These are phyloP conservation scores for Aspergillus bridgeri DNA, from an alignment of 495 filamentous ascomycete genomes.

Conservation along the genomic window DNA sequence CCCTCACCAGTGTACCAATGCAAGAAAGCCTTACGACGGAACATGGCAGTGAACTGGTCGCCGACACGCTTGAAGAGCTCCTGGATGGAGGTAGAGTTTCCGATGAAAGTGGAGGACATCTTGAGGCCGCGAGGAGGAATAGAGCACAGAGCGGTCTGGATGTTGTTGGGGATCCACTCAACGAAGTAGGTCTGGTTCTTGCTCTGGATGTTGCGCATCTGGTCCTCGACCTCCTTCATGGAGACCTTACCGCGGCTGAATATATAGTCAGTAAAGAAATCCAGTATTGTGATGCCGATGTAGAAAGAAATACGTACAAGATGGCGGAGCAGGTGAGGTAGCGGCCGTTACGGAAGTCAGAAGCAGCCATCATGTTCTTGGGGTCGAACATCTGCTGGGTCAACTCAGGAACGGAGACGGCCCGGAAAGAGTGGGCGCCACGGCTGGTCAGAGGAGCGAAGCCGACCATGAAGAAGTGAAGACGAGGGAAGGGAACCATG, in stretches of 20 bases:
- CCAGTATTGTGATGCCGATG: background rate
- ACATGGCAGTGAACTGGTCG: slow-evolving; percentile 99
- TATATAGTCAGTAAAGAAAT: background rate
- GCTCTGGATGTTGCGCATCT: slow-evolving; percentile 99
- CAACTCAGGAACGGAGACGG: slow-evolving; percentile 94
- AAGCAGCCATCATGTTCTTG: slow-evolving; percentile 99
- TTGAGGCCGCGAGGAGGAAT: slow-evolving; percentile 96
- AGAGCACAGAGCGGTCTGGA: slow-evolving; percentile 99
- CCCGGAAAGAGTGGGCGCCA: slow-evolving; percentile 92
- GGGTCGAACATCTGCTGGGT: slow-evolving; percentile 99
- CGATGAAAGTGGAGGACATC: slow-evolving; percentile 99
- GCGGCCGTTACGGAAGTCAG: slow-evolving; percentile 98
- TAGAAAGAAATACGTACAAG: slow-evolving; percentile 52
- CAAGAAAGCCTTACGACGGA: slow-evolving; percentile 99
- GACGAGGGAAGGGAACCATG: slow-evolving; percentile 99
- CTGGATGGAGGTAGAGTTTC: slow-evolving; percentile 99
- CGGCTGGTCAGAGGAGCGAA: slow-evolving; percentile 98
- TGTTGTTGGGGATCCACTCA: slow-evolving; percentile 99
- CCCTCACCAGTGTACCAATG: slow-evolving; percentile 99
- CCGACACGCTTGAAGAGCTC: slow-evolving; percentile 99
- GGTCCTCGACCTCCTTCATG: slow-evolving; percentile 99
- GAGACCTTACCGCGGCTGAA: slow-evolving; percentile 94
- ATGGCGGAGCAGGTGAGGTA: slow-evolving; percentile 99
- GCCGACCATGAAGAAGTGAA: slow-evolving; percentile 99
- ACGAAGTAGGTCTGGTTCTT: slow-evolving; percentile 99